Evolutionary conservation across 768 basidiomycete species (phyloP).

Genomic region (Kwoniella sp.): DNA sequence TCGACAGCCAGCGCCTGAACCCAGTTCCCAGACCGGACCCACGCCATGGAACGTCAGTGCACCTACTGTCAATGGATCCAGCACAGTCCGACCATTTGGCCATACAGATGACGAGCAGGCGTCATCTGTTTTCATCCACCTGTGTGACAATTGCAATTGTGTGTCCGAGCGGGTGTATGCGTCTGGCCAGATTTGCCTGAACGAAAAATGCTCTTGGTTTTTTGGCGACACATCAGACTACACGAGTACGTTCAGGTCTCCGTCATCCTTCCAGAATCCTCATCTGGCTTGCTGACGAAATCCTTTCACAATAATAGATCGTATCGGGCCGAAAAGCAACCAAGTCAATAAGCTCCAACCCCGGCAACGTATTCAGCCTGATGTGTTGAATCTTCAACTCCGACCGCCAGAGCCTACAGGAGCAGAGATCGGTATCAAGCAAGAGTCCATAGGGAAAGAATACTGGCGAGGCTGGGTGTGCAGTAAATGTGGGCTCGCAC

Average conservation of each 20-base stretch:
- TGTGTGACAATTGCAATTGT: slow-evolving; percentile 26
- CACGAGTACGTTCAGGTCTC: slow-evolving; percentile 13
- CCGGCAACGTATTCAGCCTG: slow-evolving; percentile 29
- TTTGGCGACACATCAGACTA: slow-evolving; percentile 26
- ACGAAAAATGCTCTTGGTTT: slow-evolving; percentile 34
- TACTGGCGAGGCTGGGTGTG: slow-evolving; percentile 52
- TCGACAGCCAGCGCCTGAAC: background rate
- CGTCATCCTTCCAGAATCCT: too few species aligned
- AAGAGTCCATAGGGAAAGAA: slow-evolving; percentile 30
- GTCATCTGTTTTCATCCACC: slow-evolving; percentile 1
- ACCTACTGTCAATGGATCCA: slow-evolving; percentile 21
- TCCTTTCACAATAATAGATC: too few species aligned
- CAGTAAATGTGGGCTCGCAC: slow-evolving; percentile 40
- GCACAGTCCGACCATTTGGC: slow-evolving; percentile 11
- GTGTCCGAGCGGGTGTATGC: slow-evolving; percentile 31
- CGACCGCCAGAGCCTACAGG: slow-evolving; percentile 28
- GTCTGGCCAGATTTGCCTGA: slow-evolving; percentile 35
- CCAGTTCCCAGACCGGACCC: background rate
- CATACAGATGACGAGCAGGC: background rate
- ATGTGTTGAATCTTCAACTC: slow-evolving; percentile 33
- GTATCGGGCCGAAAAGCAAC: slow-evolving; percentile 21
- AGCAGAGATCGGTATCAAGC: slow-evolving; percentile 2
- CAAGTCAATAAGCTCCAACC: slow-evolving; percentile 8
- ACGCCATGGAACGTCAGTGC: slow-evolving; percentile 25
- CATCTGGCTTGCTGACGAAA: background rate